These are phyloP conservation scores for Populus nigra DNA, from an alignment of 345 rosid species.

Conservation along the genomic window DNA sequence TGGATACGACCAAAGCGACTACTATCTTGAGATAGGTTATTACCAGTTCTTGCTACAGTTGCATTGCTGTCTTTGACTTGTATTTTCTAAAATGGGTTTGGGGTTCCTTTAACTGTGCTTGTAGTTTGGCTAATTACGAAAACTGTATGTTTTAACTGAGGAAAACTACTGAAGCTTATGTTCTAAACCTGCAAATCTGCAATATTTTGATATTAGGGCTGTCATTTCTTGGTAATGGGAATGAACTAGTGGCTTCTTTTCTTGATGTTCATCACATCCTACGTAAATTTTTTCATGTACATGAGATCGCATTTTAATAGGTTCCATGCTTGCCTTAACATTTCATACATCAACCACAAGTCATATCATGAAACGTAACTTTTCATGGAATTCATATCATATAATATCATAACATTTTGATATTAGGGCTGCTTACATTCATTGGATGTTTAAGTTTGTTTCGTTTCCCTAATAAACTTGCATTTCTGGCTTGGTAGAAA, in stretches of 20 bases:
- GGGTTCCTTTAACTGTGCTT: neutral
- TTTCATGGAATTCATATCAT: neutral
- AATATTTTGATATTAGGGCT: neutral
- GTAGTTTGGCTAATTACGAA: neutral
- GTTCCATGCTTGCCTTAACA: neutral
- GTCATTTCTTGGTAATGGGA: neutral
- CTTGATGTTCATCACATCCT: neutral
- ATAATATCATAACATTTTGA: too few species aligned
- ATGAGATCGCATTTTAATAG: neutral
- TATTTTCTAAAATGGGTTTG: neutral
- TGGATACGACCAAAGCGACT: slow-evolving; percentile 87
- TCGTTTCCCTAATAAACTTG: neutral
- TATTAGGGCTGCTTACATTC: neutral
- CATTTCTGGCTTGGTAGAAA: neutral
- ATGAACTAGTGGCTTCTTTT: neutral
- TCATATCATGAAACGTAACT: neutral
- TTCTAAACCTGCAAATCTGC: neutral
- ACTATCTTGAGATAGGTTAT: slow-evolving; percentile 73
- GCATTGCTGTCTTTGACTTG: neutral
- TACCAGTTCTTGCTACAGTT: neutral
- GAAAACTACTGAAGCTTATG: neutral
- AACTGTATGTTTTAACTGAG: neutral
- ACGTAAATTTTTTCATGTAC: neutral
- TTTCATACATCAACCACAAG: neutral
- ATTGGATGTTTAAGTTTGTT: too few species aligned